Evolutionary conservation across 345 rosid genomes (phyloP).

Genomic region (Populus tremula): DNA sequence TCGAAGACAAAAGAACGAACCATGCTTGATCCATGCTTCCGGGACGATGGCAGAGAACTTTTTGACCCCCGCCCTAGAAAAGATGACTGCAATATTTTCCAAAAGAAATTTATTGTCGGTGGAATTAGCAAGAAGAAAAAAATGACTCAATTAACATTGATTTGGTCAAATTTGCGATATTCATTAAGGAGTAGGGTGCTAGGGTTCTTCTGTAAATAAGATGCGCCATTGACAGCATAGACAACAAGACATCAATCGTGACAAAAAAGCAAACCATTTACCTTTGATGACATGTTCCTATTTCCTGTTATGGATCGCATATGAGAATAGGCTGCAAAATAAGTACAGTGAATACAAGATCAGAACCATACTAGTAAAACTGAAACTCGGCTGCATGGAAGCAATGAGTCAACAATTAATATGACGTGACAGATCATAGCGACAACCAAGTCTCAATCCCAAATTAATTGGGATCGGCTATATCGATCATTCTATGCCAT

Average conservation of each 20-base stretch:
- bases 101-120: slow-evolving; percentile 3
- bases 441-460: too few species aligned
- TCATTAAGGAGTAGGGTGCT: too few species aligned
- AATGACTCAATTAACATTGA: background rate
- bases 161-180: background rate
- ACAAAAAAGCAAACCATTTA: slow-evolving; percentile 24
- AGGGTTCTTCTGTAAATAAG: too few species aligned
- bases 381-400: slow-evolving; percentile 1
- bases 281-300: slow-evolving; percentile 54
- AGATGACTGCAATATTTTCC: slow-evolving; percentile 65
- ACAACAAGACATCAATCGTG: background rate
- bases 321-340: slow-evolving; percentile 50
- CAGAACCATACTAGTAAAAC: slow-evolving; percentile 3
- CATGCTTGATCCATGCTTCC: slow-evolving; percentile 54
- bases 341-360: background rate
- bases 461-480: too few species aligned
- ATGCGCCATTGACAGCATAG: background rate
- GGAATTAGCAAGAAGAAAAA: background rate
- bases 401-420: background rate
- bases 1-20: slow-evolving; percentile 75
- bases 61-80: slow-evolving; percentile 62
- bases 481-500: too few species aligned
- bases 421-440: background rate
- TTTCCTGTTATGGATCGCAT: slow-evolving; percentile 44
- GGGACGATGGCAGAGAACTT: slow-evolving; percentile 47